Base-by-base conservation (phyloP, 306 rosid species). In the Benincasa hispida region DNA sequence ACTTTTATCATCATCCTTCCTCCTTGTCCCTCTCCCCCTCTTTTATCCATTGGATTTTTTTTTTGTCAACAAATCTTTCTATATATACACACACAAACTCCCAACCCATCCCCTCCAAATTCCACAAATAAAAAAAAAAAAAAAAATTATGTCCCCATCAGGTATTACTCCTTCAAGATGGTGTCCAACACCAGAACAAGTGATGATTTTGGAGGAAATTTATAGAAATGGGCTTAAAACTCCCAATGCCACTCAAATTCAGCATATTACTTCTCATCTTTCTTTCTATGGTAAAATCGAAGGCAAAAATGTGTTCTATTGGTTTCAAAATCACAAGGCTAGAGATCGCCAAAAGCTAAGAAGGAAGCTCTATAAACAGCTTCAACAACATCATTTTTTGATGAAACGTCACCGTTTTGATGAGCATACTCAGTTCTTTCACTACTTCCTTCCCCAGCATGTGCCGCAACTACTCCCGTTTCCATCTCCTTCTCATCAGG, bases 281-380 rank as follows among this genome's bases (percentile, higher is more conserved):
- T 91, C 93, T 57, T 78, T 88, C 70, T 93, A 93, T 81, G 98
- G 98, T 1, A 91, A 88, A 77, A 93, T 93, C 27, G 93, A 91
- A 72, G 97, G 98, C 5, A 93, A 93, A 65, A 93, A 93, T 85
- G 98, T 93, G 14, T 93, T 91, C 80, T 93, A 93, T 81, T 93
- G 98, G 98, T 93, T 93, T 83, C 98, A 93, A 78, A 93, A 93
- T 76, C 98, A 93, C 78, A 93, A 93, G 85, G 98, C 97, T 34
- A 89, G 98, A 79, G 98, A 93, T 72, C 86, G 98, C 35, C 97
- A 89, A 77, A 93, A 91, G 76, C 87, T 91, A 0, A 79, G 97
- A 76, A 87, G 93, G 87, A 91, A 93, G 83, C 88, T 91, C 41
- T 89, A 41, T 59, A 89, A 86, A 81, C 96, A 93, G 74, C 86